These are phyloP conservation scores for Raddia guianensis DNA, from an alignment of 176 grass and related monocot species.

Conservation along the genomic window DNA sequence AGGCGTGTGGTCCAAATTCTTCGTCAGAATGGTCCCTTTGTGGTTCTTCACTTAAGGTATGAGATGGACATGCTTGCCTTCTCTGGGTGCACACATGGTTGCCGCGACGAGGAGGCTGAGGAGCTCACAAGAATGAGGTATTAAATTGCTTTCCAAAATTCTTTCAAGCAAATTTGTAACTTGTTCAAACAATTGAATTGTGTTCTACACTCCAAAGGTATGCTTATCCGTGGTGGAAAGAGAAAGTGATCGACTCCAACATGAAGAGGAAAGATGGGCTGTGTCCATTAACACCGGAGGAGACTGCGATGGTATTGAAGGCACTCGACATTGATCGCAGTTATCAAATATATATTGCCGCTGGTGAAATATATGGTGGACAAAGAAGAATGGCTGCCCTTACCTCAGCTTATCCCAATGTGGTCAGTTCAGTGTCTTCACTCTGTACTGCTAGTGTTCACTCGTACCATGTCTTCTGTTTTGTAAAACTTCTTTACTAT, in stretches of 20 bases:
- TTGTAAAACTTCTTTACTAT: slow-evolving; percentile 15
- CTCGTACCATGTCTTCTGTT: slow-evolving; percentile 22
- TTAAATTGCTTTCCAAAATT: not conserved
- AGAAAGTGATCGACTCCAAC: slow-evolving; percentile 86
- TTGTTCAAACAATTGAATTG: slow-evolving; percentile 16
- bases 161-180: not conserved
- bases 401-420: slow-evolving; percentile 72
- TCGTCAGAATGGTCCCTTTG: slow-evolving; percentile 68
- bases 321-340: slow-evolving; percentile 68
- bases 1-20: slow-evolving; percentile 75
- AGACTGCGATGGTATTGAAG: slow-evolving; percentile 77
- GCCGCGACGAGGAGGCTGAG: slow-evolving; percentile 64
- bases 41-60: slow-evolving; percentile 92
- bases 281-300: slow-evolving; percentile 91
- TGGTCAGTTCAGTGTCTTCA: slow-evolving; percentile 63
- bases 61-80: slow-evolving; percentile 99
- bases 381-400: slow-evolving; percentile 81
- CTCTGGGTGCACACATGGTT: slow-evolving; percentile 92
- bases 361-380: slow-evolving; percentile 95
- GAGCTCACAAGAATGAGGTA: slow-evolving; percentile 96
- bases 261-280: slow-evolving; percentile 80
- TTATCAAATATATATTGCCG: slow-evolving; percentile 88
- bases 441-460: slow-evolving; percentile 29
- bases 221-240: slow-evolving; percentile 99
- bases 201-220: slow-evolving; percentile 60